These are phyloP conservation scores for Candida nonsorbophila DNA, from an alignment of 805 yeast genomes.

Conservation along the genomic window DNA sequence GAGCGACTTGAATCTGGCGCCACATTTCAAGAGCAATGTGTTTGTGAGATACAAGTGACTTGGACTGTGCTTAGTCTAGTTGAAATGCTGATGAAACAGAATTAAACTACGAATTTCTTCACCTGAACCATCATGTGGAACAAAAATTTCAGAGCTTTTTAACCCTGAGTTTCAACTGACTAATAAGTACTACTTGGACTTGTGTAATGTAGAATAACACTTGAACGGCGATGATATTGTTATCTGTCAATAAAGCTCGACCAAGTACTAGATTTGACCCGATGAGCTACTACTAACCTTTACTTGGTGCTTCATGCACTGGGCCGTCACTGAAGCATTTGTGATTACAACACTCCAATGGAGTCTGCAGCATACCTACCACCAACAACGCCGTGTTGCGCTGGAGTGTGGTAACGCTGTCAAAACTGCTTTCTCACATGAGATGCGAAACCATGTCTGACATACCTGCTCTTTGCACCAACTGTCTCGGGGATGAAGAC, in stretches of 20 bases:
- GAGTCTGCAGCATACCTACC: too few relatives aligned
- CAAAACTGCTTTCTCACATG: too few relatives aligned
- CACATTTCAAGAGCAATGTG: neutral
- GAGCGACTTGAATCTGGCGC: constrained; percentile 1
- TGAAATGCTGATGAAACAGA: constrained; percentile 26
- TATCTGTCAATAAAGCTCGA: neutral
- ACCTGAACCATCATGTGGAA: constrained; percentile 60
- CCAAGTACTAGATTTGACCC: neutral
- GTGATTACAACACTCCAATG: too few relatives aligned
- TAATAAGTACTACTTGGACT: too few relatives aligned
- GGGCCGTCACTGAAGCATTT: too few relatives aligned
- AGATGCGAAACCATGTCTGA: too few relatives aligned
- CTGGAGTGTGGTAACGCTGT: too few relatives aligned
- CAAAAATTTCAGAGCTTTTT: constrained; percentile 62
- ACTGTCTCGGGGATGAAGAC: constrained; percentile 65
- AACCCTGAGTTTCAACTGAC: constrained; percentile 58
- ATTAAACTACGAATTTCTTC: constrained; percentile 60
- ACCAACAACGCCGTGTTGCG: too few relatives aligned
- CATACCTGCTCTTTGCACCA: constrained; percentile 40
- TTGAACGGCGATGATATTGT: too few relatives aligned
- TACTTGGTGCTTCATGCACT: too few relatives aligned
- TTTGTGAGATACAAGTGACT: neutral
- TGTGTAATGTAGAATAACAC: too few relatives aligned
- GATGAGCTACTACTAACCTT: too few relatives aligned
- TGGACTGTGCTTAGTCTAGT: constrained; percentile 2